These are phyloP conservation scores for Chaetomiaceae sp. DNA, from an alignment of 2,329 filamentous ascomycete species.

Conservation along the genomic window DNA sequence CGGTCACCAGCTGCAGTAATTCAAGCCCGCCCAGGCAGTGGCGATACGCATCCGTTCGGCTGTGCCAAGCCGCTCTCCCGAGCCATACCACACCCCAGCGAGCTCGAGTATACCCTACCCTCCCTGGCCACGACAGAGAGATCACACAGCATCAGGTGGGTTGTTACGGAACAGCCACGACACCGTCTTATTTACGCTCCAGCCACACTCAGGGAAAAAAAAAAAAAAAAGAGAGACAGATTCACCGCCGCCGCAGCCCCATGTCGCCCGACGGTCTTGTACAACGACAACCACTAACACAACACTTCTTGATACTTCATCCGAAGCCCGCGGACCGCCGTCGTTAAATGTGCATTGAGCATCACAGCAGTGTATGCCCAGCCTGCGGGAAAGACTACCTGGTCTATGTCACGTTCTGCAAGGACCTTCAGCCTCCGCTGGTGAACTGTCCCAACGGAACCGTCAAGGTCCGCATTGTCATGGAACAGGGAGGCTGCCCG, in stretches of 20 bases:
- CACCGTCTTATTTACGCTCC: neutral
- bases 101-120: neutral
- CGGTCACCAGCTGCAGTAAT: neutral
- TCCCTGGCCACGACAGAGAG: neutral
- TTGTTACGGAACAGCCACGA: neutral
- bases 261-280: conserved; percentile 12
- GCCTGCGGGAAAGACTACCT: conserved; percentile 58
- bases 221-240: neutral
- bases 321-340: conserved; percentile 8
- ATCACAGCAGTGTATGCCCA: conserved; percentile 50
- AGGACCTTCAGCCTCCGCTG: conserved; percentile 46
- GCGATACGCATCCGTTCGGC: conserved; percentile 10
- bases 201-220: neutral
- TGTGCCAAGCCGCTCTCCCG: conserved; percentile 4
- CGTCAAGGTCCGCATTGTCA: conserved; percentile 37
- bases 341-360: conserved; percentile 57
- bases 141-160: neutral
- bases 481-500: conserved; percentile 53
- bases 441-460: conserved; percentile 45
- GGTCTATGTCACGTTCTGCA: conserved; percentile 55
- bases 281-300: conserved; percentile 1
- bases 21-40: too few species aligned
- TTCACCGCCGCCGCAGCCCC: conserved; percentile 3
- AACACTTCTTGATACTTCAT: conserved; percentile 1
- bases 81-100: neutral